These are phyloP conservation scores for Ganoderma leucocontextum DNA, from an alignment of 1,284 basidiomycete species.

Conservation along the genomic window DNA sequence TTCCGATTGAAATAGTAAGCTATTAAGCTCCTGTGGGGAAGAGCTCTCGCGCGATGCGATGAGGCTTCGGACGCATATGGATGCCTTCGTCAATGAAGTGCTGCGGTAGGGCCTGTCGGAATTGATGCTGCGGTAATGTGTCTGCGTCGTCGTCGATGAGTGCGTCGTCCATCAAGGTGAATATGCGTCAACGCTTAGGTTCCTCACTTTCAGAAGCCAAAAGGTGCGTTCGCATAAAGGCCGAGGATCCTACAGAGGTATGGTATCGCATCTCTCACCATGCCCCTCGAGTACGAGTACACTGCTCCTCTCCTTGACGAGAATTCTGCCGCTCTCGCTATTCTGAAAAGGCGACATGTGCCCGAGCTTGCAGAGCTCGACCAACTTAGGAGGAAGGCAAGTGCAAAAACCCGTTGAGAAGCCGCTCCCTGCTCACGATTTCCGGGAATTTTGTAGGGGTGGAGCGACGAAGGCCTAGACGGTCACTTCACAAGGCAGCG, in stretches of 20 bases:
- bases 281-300: constrained; percentile 8
- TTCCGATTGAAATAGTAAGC: background rate
- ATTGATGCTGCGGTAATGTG: background rate
- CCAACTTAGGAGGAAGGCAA: constrained; percentile 8
- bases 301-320: background rate
- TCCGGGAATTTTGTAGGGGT: constrained; percentile 18
- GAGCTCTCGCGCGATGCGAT: background rate
- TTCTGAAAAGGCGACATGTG: constrained; percentile 7
- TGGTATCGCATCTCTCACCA: background rate
- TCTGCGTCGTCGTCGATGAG: background rate
- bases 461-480: constrained; percentile 20
- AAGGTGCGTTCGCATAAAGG: background rate
- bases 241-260: background rate
- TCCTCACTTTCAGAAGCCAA: background rate
- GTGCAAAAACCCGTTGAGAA: background rate
- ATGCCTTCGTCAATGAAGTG: background rate
- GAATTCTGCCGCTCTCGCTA: background rate
- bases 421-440: background rate
- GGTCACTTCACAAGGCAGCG: constrained; percentile 21
- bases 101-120: background rate
- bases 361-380: constrained; percentile 7
- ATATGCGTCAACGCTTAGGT: background rate
- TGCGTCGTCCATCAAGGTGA: background rate
- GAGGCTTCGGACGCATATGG: no score
- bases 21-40: background rate